Percentiles rank a stretch among this genome's conserved stretches.
These are phyloP conservation scores for Xylaria cubensis DNA, from an alignment of 495 filamentous ascomycete species.

Conservation along the genomic window DNA sequence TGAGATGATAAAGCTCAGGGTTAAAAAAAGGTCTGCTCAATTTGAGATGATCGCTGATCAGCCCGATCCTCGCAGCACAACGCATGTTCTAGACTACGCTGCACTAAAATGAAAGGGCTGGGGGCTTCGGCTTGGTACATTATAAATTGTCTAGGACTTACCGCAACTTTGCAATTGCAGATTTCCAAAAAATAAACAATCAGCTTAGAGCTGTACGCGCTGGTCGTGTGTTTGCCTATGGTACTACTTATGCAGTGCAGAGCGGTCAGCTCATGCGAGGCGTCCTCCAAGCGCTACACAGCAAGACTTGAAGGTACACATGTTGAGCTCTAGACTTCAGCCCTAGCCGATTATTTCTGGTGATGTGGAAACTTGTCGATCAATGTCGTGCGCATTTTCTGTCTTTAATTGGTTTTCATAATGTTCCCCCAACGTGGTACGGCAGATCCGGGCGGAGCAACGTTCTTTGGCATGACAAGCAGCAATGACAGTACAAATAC, in stretches of 20 bases:
- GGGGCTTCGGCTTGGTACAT: constrained; percentile 5
- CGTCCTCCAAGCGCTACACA: neutral
- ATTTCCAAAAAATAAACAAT: too few species aligned
- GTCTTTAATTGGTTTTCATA: neutral
- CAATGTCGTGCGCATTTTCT: neutral
- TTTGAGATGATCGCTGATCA: constrained; percentile 15
- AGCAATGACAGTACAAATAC: neutral
- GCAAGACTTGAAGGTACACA: neutral
- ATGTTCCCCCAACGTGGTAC: neutral
- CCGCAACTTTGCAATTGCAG: neutral
- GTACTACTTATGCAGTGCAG: neutral
- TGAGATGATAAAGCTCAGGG: constrained; percentile 10
- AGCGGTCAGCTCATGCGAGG: neutral
- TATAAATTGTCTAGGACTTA: neutral
- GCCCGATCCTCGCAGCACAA: constrained; percentile 1
- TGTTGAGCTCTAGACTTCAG: constrained; percentile 7
- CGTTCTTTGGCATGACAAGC: neutral
- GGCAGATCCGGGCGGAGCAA: neutral
- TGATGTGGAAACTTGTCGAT: constrained; percentile 10
- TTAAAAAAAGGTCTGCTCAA: constrained; percentile 10
- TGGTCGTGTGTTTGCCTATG: neutral
- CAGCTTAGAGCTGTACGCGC: constrained; percentile 3
- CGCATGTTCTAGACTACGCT: neutral
- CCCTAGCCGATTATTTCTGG: constrained; percentile 7
- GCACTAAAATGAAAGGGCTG: neutral